These are phyloP conservation scores for Talaromyces piceae DNA, from an alignment of 2,329 filamentous ascomycete species.

Conservation along the genomic window DNA sequence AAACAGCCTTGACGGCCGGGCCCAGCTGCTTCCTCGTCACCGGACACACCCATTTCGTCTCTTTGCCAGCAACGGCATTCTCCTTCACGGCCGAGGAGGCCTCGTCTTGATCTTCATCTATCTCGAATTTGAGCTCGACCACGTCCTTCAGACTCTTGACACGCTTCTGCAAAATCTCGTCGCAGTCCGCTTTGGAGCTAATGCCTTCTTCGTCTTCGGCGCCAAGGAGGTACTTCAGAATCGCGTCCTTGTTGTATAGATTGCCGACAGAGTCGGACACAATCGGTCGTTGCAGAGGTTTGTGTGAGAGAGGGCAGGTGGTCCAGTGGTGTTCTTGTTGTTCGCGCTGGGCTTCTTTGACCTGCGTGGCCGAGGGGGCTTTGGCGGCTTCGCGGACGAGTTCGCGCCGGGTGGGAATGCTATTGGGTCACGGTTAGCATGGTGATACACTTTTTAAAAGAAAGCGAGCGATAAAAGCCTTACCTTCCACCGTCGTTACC, in stretches of 20 bases:
- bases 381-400: slow-evolving; percentile 91
- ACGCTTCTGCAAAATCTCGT: slow-evolving; percentile 51
- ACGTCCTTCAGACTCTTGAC: slow-evolving; percentile 81
- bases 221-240: slow-evolving; percentile 62
- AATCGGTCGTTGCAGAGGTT: slow-evolving; percentile 63
- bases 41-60: slow-evolving; percentile 69
- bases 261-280: slow-evolving; percentile 79
- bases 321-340: slow-evolving; percentile 81
- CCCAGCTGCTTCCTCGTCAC: slow-evolving; percentile 82
- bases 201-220: slow-evolving; percentile 46
- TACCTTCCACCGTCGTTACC: slow-evolving; percentile 90
- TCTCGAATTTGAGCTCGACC: slow-evolving; percentile 72
- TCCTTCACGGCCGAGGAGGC: background rate
- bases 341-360: slow-evolving; percentile 83
- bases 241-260: slow-evolving; percentile 90
- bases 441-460: background rate
- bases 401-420: slow-evolving; percentile 90
- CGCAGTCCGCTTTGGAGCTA: slow-evolving; percentile 51
- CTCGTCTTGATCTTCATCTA: slow-evolving; percentile 25
- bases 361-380: slow-evolving; percentile 69
- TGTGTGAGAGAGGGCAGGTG: slow-evolving; percentile 77
- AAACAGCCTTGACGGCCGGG: slow-evolving; percentile 70
- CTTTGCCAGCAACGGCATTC: slow-evolving; percentile 20
- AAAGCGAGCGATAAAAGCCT: slow-evolving; percentile 8
- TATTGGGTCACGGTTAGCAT: slow-evolving; percentile 19